phyloP scores from a whole-genome alignment of 306 rosid species.

The Abrus precatorius region DNA sequence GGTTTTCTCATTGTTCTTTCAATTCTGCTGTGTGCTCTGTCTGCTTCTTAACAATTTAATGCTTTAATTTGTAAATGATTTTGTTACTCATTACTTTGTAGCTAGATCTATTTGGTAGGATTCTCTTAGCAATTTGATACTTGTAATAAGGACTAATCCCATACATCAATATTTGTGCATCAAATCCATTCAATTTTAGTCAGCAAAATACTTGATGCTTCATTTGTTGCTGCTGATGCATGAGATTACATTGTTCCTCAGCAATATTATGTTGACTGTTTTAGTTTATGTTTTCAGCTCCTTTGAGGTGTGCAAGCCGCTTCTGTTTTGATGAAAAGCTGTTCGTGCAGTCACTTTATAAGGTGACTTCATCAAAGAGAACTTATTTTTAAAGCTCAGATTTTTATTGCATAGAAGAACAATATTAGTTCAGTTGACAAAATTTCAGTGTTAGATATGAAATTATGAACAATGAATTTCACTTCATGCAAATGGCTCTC shows the following conservation, averaged over 20 bases:
- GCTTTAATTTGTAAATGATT: slow-evolving; percentile 17
- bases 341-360: slow-evolving; percentile 83
- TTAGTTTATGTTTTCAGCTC: slow-evolving; percentile 58
- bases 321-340: slow-evolving; percentile 88
- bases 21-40: not conserved
- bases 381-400: slow-evolving; percentile 11
- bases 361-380: slow-evolving; percentile 60
- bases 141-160: not conserved
- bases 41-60: not conserved
- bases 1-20: not conserved
- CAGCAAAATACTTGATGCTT: slow-evolving; percentile 1
- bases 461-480: not conserved
- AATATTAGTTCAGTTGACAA: slow-evolving; percentile 13
- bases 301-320: slow-evolving; percentile 60
- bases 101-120: not conserved
- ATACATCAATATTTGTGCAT: not conserved
- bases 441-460: not conserved
- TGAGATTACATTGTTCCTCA: not conserved
- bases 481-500: not conserved
- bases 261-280: slow-evolving; percentile 34
- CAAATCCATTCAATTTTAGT: not conserved
- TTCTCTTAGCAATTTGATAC: slow-evolving; percentile 6
- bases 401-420: not conserved
- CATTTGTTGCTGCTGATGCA: not conserved
- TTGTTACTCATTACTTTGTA: slow-evolving; percentile 2